Evolutionary conservation across 208 protist species (phyloP).

Genomic region (Spongospora subterranea): DNA sequence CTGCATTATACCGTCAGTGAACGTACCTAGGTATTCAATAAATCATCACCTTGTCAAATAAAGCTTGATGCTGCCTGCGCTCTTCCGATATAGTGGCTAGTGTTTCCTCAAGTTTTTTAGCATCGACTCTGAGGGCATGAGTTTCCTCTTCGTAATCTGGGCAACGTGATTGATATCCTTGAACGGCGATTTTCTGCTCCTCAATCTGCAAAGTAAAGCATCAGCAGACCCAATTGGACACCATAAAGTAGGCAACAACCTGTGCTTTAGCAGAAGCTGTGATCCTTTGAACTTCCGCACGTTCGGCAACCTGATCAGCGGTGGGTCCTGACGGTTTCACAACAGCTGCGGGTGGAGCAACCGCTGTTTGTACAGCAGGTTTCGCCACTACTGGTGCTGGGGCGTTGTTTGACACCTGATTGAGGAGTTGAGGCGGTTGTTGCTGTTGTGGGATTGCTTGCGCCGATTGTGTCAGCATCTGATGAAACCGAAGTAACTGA

Average conservation of each 20-base stretch:
- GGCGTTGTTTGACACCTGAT: background rate
- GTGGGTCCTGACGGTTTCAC: background rate
- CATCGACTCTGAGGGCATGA: background rate
- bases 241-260: background rate
- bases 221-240: background rate
- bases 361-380: background rate
- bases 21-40: background rate
- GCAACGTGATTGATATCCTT: background rate
- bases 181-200: constrained; percentile 14
- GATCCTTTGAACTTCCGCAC: background rate
- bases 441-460: background rate
- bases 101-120: background rate
- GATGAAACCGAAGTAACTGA: background rate
- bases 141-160: constrained; percentile 45
- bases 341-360: background rate
- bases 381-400: background rate
- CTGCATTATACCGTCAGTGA: background rate
- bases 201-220: background rate
- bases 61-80: background rate
- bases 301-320: background rate
- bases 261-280: background rate
- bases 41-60: background rate
- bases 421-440: background rate
- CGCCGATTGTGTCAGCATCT: background rate
- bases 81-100: background rate